Evolutionary conservation across 1,139 yeast species (phyloP).

Genomic region (Candida frijolesensis): DNA sequence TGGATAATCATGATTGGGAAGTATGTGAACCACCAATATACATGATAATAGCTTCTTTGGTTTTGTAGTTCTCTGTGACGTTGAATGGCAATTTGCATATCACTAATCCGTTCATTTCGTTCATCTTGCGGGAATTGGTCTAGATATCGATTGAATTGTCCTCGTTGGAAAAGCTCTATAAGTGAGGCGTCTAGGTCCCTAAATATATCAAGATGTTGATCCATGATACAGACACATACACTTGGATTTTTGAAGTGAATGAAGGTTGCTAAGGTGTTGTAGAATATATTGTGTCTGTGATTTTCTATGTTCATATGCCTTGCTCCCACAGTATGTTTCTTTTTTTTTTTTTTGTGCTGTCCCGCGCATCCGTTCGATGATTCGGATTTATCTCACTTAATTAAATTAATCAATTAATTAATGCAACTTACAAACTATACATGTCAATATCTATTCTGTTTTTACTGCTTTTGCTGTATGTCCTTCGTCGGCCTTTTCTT

Average conservation of each 20-base stretch:
- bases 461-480: background rate
- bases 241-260: background rate
- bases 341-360: background rate
- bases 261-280: background rate
- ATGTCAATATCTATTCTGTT: background rate
- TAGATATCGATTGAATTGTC: slow-evolving; percentile 20
- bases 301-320: background rate
- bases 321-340: background rate
- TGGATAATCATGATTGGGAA: slow-evolving; percentile 34
- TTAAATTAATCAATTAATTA: background rate
- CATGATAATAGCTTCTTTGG: slow-evolving; percentile 5
- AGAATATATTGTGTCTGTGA: too few species aligned
- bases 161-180: slow-evolving; percentile 23
- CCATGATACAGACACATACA: slow-evolving; percentile 14
- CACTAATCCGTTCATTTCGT: slow-evolving; percentile 7
- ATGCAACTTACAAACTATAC: background rate
- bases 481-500: background rate
- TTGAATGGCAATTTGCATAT: slow-evolving; percentile 2
- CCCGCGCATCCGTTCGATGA: background rate
- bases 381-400: too few species aligned
- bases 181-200: slow-evolving; percentile 25
- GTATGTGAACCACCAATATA: slow-evolving; percentile 21
- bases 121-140: slow-evolving; percentile 20
- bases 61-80: slow-evolving; percentile 1
- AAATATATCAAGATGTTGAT: slow-evolving; percentile 22